Evolutionary conservation across 352 stramenopile species (phyloP).

Genomic region (Phytophthora hibernalis): DNA sequence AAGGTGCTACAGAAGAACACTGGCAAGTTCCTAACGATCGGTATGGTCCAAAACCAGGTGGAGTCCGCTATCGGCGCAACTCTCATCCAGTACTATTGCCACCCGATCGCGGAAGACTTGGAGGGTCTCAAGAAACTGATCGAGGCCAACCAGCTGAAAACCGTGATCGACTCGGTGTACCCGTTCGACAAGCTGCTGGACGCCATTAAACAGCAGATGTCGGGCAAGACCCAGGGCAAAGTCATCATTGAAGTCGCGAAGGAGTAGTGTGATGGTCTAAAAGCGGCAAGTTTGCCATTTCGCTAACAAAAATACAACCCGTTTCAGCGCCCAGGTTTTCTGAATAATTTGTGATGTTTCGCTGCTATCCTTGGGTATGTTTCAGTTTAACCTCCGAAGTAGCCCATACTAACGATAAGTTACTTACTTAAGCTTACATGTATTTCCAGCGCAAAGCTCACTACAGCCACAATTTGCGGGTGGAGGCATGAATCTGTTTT

Average conservation of each 20-base stretch:
- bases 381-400: too few species aligned
- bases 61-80: conserved; percentile 58
- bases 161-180: conserved; percentile 22
- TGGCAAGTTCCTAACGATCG: conserved; percentile 42
- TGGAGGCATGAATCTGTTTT: too few species aligned
- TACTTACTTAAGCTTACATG: too few species aligned
- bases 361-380: too few species aligned
- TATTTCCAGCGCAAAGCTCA: too few species aligned
- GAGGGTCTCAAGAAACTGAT: conserved; percentile 38
- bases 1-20: conserved; percentile 37
- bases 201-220: conserved; percentile 52
- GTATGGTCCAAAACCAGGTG: conserved; percentile 22
- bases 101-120: conserved; percentile 37
- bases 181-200: conserved; percentile 49
- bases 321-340: too few species aligned
- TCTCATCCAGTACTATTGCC: conserved; percentile 25
- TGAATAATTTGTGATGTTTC: too few species aligned
- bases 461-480: too few species aligned
- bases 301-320: background rate
- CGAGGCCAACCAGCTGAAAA: conserved; percentile 42
- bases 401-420: too few species aligned
- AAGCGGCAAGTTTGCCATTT: background rate
- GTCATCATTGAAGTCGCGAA: conserved; percentile 54
- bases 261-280: conserved; percentile 4
- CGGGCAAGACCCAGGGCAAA: conserved; percentile 54